These are phyloP conservation scores for Herpotrichia juniperi DNA, from an alignment of 2,329 filamentous ascomycete genomes.

Conservation along the genomic window DNA sequence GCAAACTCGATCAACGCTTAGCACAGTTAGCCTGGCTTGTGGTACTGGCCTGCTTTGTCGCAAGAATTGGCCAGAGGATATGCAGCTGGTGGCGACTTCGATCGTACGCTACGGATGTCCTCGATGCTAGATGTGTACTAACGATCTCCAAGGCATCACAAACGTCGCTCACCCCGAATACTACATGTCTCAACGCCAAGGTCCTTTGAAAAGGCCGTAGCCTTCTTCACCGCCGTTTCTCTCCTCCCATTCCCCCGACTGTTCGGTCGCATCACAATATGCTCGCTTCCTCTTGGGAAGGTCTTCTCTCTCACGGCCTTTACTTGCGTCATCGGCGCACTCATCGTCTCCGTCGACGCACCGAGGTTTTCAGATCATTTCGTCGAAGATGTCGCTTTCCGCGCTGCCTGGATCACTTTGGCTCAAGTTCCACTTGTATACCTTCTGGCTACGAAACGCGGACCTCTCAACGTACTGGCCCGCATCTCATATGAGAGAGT, in stretches of 20 bases:
- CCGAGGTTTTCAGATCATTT: conserved; percentile 28
- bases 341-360: conserved; percentile 27
- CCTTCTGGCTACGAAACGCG: conserved; percentile 32
- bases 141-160: conserved; percentile 2
- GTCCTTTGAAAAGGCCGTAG: background rate
- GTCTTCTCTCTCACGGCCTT: conserved; percentile 14
- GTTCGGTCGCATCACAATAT: background rate
- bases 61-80: conserved; percentile 1
- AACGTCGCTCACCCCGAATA: conserved; percentile 3
- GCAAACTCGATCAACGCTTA: conserved; percentile 19
- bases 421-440: conserved; percentile 34
- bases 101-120: conserved; percentile 10
- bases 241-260: conserved; percentile 6
- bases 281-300: conserved; percentile 11
- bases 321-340: conserved; percentile 4
- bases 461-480: conserved; percentile 26
- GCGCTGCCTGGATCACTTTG: conserved; percentile 36
- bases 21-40: conserved; percentile 22
- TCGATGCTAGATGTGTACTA: background rate
- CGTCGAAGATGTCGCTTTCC: conserved; percentile 36
- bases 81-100: conserved; percentile 15
- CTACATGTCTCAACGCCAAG: too few species aligned
- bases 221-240: conserved; percentile 12
- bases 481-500: conserved; percentile 29
- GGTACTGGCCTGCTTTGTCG: conserved; percentile 11